Evolutionary conservation across 176 grass and related monocot species (phyloP), one percentile per base, ranked within the genome.

Genomic region (Miscanthus lutarioriparius): DNA sequence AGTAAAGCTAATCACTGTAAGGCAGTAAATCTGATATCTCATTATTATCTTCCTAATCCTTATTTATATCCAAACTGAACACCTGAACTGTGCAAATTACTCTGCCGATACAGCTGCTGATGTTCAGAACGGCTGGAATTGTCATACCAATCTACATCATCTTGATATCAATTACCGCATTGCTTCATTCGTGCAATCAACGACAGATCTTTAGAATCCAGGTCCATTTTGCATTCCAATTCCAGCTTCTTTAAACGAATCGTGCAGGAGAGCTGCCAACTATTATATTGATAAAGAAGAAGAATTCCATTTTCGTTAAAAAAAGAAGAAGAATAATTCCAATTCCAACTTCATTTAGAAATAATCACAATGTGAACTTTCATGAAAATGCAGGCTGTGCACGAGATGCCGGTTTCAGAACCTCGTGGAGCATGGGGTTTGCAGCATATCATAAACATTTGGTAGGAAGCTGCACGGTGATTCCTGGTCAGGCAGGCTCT

Each of bases 81-180:
- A 65, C 1, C 43, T 86, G 72, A 51, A 41, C n/a, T 51, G 82
- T 61, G 33, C 30, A 67, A 79, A 65, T 70, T 30, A 23, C 49
- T 3, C 73, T 88, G 28, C 12, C 35, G 22, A 59, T 70, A 38
- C 28, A 95, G 93, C 25, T 88, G 48, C 19, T 90, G 33, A 73
- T 92, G 67, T 51, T 95, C 70, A 95, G 90, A 87, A 90, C 85
- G 49, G 90, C 71, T 47, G 93, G 87, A 59, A 64, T 95, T 68
- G 58, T 90, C 68, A 35, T 95, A 83, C 90, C 93, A 47, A 56
- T 95, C 30, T 88, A 92, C 77, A 70, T 95, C 26, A 92, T 88
- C 64, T 40, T 90, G 82, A 62, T 87, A 78, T 71, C 85, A 77
- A 15, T 82, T 58, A 80, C 76, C 3, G 15, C 87, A 56, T 83